Base-by-base conservation (phyloP, 305 asterid genomes). In the Fraxinus greggii region DNA sequence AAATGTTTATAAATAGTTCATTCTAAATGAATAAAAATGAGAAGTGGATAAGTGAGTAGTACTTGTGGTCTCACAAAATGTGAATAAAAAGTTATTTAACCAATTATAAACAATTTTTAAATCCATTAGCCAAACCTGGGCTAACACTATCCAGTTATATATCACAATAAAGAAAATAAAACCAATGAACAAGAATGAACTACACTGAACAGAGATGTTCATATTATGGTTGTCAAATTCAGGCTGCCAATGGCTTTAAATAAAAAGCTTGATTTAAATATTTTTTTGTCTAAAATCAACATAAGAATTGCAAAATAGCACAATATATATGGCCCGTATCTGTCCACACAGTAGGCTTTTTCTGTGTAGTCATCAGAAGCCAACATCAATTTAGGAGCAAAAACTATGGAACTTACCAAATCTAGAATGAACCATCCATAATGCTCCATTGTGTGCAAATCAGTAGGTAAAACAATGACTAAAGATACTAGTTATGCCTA, bases 281-380 rank as follows among this genome's bases (percentile, higher is more conserved):
- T 70, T 24, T 24, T 26, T 28, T 29, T 67, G 15, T 61, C 72
- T 72, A 75, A 23, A 12, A 59, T 21, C 48, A 38, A 79, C 9
- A 78, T 8, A 79, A 75, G 77, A 72, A 76, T 72, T 75, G 63
- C 38, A 38, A 63, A 74, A 63, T 51, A 61, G 82, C 51, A 78
- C 63, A 78, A 75, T 79, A 84, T 94, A 80, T 94, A 75, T 78
- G 99, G 86, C 97, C 97, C 97, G 97, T 95, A 95, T 95, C 99
- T 93, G 98, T 94, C 98, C 92, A 93, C 98, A 91, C 96, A 94
- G 95, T 88, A 82, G 75, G 56, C 97, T 94, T 83, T 77, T 89
- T 75, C 92, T 90, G 96, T 87, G 97, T 88, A 88, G 99, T 95
- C 98, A 94, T 94, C 97, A 93, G 97, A 95, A 94, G 95, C 99